Conservation (phyloP, 257 asterid genomes). For the Ilex aquifolium region DNA sequence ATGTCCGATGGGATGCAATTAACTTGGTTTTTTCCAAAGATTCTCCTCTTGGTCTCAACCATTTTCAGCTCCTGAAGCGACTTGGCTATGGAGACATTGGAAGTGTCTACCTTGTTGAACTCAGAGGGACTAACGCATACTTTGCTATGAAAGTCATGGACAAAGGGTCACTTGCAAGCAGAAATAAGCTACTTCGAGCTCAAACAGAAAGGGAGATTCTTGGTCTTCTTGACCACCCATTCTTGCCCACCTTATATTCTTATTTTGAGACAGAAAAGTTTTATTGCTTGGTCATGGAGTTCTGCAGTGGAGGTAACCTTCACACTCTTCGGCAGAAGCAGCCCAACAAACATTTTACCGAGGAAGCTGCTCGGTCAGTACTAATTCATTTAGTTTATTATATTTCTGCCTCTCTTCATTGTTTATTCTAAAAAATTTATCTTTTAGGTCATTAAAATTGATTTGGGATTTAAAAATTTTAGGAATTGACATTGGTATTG, state of each 20-base stretch:
- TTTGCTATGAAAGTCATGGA: slow-evolving; percentile 99
- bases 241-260: slow-evolving; percentile 76
- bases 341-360: slow-evolving; percentile 72
- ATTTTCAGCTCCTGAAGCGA: slow-evolving; percentile 72
- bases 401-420: not conserved
- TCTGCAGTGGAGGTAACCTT: slow-evolving; percentile 92
- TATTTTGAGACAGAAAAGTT: slow-evolving; percentile 82
- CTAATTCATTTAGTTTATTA: not conserved
- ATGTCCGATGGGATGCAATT: slow-evolving; percentile 87
- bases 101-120: slow-evolving; percentile 84
- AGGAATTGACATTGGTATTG: too few species aligned
- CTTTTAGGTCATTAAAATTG: too few species aligned
- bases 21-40: slow-evolving; percentile 47
- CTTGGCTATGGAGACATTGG: slow-evolving; percentile 95
- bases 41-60: slow-evolving; percentile 55
- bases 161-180: slow-evolving; percentile 73
- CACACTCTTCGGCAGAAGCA: slow-evolving; percentile 89
- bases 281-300: slow-evolving; percentile 90
- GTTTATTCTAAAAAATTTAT: too few species aligned
- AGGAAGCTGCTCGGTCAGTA: slow-evolving; percentile 72
- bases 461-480: too few species aligned
- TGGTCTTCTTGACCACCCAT: slow-evolving; percentile 86
- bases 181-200: slow-evolving; percentile 76
- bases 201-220: slow-evolving; percentile 89
- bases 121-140: slow-evolving; percentile 58